Conservation (phyloP, 1,284 basidiomycete species). For the Mycena citricolor region DNA sequence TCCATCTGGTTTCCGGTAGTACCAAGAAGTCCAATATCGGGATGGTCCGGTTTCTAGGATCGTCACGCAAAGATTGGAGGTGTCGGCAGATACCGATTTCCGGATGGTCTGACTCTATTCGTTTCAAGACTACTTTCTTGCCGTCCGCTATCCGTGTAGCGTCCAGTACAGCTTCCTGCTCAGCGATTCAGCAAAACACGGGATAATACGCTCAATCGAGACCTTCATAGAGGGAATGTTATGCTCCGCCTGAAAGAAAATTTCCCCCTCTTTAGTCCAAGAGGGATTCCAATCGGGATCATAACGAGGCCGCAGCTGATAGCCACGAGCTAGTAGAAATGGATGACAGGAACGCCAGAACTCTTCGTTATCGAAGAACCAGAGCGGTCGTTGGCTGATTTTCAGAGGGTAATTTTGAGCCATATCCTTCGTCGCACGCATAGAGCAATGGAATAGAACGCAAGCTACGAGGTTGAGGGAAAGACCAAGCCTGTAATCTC, state of each 20-base stretch:
- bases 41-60: constrained; percentile 7
- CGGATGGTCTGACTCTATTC: background rate
- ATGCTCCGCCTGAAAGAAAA: too few species aligned
- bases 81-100: background rate
- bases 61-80: constrained; percentile 1
- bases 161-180: constrained; percentile 7
- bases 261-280: background rate
- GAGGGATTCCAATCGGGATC: constrained; percentile 9
- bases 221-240: too few species aligned
- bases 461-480: too few species aligned
- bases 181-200: too few species aligned
- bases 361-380: too few species aligned
- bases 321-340: constrained; percentile 2
- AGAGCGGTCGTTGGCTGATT: too few species aligned
- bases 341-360: constrained; percentile 11
- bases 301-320: constrained; percentile 9
- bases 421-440: too few species aligned
- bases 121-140: constrained; percentile 23
- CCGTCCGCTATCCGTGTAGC: constrained; percentile 25
- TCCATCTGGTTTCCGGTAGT: background rate
- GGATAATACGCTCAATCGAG: too few species aligned
- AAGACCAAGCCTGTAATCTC: too few species aligned
- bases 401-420: too few species aligned
- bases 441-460: too few species aligned
- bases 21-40: constrained; percentile 5